Percentiles rank a stretch among this genome's conserved stretches.
Evolutionary conservation across 257 asterid genomes (phyloP).

Genomic region (Verbascum thapsus): DNA sequence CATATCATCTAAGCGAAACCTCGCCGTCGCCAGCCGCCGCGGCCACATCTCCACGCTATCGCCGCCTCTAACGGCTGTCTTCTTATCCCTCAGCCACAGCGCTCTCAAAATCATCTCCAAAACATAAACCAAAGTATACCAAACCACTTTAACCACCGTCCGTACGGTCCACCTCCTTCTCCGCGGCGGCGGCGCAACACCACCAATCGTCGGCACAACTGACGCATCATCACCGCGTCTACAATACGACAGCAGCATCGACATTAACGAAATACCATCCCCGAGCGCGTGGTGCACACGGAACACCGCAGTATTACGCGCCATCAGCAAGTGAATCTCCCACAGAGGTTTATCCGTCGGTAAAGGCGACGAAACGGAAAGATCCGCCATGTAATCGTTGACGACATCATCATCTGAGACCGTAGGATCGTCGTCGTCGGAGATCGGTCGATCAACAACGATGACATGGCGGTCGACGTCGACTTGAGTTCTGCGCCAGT

Average conservation of each 20-base stretch:
- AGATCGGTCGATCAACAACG: constrained; percentile 43
- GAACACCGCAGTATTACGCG: constrained; percentile 49
- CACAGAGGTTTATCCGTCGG: constrained; percentile 72
- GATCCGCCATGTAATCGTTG: constrained; percentile 71
- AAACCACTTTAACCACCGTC: constrained; percentile 35
- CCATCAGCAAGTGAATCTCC: constrained; percentile 74
- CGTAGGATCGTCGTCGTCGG: constrained; percentile 38
- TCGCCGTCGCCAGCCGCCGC: constrained; percentile 52
- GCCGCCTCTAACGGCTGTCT: constrained; percentile 49
- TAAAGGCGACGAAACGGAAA: constrained; percentile 64
- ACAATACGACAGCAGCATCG: constrained; percentile 64
- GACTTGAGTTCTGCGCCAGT: constrained; percentile 66
- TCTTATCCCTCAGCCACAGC: constrained; percentile 41
- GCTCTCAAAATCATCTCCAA: constrained; percentile 34
- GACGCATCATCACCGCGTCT: constrained; percentile 57
- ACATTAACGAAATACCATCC: constrained; percentile 82
- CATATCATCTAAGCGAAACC: constrained; percentile 50
- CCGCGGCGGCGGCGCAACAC: constrained; percentile 38
- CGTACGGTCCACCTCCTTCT: constrained; percentile 31
- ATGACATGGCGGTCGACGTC: constrained; percentile 63
- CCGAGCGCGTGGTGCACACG: constrained; percentile 89
- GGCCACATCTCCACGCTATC: constrained; percentile 62
- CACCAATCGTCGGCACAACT: constrained; percentile 40
- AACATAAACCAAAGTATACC: constrained; percentile 42
- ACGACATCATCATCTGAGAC: constrained; percentile 60